A percentile compares a stretch with the other conserved stretches of the same genome.
Evolutionary conservation across 345 rosid species (phyloP).

Genomic region (Psidium guajava): DNA sequence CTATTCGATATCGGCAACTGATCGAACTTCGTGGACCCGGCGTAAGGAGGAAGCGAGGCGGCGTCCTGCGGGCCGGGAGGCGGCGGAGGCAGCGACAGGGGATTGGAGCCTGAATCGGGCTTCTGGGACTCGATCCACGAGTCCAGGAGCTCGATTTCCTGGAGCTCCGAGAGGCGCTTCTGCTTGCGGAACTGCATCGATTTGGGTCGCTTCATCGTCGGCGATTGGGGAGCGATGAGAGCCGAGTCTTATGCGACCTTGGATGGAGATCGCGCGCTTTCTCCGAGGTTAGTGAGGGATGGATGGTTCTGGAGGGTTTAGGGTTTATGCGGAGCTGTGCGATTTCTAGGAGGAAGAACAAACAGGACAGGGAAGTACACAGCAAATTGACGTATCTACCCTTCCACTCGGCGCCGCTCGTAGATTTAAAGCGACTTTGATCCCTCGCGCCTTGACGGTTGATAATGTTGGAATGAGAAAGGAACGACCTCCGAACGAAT

Average conservation of each 20-base stretch:
- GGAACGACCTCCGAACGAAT: background rate
- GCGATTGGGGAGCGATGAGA: background rate
- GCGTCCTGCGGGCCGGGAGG: conserved; percentile 33
- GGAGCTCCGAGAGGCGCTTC: conserved; percentile 27
- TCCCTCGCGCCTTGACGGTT: background rate
- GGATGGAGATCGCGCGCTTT: background rate
- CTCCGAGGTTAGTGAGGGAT: background rate
- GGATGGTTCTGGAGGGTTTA: background rate
- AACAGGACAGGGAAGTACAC: rapidly evolving
- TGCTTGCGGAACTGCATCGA: conserved; percentile 23
- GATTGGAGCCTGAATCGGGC: conserved; percentile 83
- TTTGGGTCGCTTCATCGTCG: conserved; percentile 31
- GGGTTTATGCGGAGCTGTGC: background rate
- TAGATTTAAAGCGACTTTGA: background rate
- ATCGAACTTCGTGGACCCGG: conserved; percentile 44
- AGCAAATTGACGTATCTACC: background rate
- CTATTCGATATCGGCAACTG: conserved; percentile 73
- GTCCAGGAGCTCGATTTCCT: conserved; percentile 44
- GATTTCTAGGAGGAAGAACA: background rate
- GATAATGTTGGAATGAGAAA: background rate
- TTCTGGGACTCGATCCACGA: conserved; percentile 75
- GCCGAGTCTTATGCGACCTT: background rate
- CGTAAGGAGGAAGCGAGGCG: conserved; percentile 43
- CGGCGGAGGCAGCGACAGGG: conserved; percentile 41
- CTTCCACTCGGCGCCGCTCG: background rate